phyloP scores from a whole-genome alignment of 306 rosid genomes.

The Cyclanthera cordifolia region DNA sequence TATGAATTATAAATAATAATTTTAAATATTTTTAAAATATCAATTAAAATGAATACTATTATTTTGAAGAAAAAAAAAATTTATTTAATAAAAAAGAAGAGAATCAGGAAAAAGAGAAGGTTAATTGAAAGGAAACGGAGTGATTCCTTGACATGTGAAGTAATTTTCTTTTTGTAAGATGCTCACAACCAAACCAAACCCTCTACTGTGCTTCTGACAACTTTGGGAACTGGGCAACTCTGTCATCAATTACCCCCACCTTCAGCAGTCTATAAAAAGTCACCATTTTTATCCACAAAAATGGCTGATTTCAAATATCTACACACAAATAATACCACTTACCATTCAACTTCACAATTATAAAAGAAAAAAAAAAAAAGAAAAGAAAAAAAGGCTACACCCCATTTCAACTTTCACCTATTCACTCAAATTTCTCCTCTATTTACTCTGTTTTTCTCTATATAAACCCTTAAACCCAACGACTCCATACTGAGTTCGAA shows the following conservation, averaged over 20 bases:
- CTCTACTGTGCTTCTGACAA: slow-evolving; percentile 25
- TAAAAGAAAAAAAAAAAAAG: background rate
- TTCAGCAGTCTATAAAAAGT: background rate
- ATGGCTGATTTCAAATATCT: background rate
- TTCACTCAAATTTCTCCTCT: background rate
- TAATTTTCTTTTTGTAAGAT: background rate
- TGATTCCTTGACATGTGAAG: slow-evolving; percentile 36
- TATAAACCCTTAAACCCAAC: background rate
- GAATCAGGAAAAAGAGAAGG: background rate
- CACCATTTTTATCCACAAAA: background rate
- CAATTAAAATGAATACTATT: too few relatives aligned
- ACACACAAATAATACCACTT: background rate
- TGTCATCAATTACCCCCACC: background rate
- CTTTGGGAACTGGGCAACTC: slow-evolving; percentile 21
- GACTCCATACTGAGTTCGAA: background rate
- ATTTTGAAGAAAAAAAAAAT: too few relatives aligned
- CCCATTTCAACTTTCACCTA: slow-evolving; percentile 16
- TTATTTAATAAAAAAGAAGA: too few relatives aligned
- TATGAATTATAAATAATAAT: too few relatives aligned
- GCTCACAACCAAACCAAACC: slow-evolving; percentile 16
- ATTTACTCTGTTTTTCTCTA: background rate
- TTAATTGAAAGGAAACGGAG: slow-evolving; percentile 1
- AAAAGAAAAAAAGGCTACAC: background rate
- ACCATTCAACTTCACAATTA: background rate
- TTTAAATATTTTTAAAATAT: too few relatives aligned